Base-by-base conservation (phyloP, 352 stramenopile species). In the Globisporangium polare region DNA sequence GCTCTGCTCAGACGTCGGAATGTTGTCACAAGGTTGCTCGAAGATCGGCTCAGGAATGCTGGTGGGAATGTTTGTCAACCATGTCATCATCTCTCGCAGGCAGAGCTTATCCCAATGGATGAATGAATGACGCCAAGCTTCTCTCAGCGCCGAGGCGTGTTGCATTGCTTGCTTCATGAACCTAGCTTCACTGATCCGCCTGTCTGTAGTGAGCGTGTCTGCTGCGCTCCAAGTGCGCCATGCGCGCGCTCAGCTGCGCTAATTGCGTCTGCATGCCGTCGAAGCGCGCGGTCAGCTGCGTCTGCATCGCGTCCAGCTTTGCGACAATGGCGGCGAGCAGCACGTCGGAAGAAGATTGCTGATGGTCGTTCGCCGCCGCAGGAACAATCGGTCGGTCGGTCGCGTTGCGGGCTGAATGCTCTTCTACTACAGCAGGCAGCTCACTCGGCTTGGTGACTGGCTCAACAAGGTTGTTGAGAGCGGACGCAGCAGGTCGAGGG, bases 201-300 rank as follows among this genome's bases (percentile, higher is more conserved):
- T 27, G 46, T 55, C 46, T 46, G n/a, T 46, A n/a, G n/a, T 46
- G 13, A 20, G 15, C 41, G 17, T 35, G 22, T 37, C 2, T 9
- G 24, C 26, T 68, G 29, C 58, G 60, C 65, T 88, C 76, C 63
- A 86, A 60, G 10, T 73, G 73, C 31, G 71, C 57, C 13, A 89
- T 51, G 18, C 79, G 73, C 3, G n/a, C 27, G 3, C 37, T 22
- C 29, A 89, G 54, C 18, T 73, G 67, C 50, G 65, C 58, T 58
- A 88, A 49, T 26, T 71, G 69, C n/a, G 70, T 46, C 58, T 87
- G 71, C 26, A 87, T 68, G 31, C 51, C 27, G 53, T 89, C 77
- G 31, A 89, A 87, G 58, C 79, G 79, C n/a, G 62, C 39, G 58
- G 80, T 75, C 62, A 89, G 52, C 24, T 80, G 66, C 51, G 49